phyloP scores from a whole-genome alignment of 768 basidiomycete genomes.

The Gymnopilus junonius region DNA sequence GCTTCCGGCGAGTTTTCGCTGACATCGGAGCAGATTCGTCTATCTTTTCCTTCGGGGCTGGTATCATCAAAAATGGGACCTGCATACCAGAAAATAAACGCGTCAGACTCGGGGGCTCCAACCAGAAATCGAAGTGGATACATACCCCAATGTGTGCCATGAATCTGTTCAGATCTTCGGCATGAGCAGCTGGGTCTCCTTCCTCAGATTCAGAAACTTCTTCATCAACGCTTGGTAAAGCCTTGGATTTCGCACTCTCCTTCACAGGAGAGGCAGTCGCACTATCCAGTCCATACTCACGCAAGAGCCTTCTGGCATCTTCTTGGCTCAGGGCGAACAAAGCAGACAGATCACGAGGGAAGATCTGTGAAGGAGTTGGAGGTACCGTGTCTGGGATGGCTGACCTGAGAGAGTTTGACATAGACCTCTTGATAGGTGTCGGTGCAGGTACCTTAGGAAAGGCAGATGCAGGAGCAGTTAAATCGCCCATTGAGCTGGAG shows the following conservation, averaged over 20 bases:
- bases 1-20: conserved; percentile 29
- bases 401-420: conserved; percentile 22
- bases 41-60: conserved; percentile 36
- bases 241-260: conserved; percentile 25
- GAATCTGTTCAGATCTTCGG: conserved; percentile 46
- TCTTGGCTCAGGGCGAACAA: conserved; percentile 49
- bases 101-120: too few species aligned
- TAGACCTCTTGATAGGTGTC: conserved; percentile 29
- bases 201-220: conserved; percentile 22
- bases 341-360: conserved; percentile 50
- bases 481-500: conserved; percentile 27
- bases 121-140: neutral
- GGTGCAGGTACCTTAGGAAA: conserved; percentile 33
- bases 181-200: conserved; percentile 30
- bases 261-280: conserved; percentile 30
- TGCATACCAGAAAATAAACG: conserved; percentile 16
- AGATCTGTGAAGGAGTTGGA: conserved; percentile 46
- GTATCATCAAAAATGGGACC: conserved; percentile 48
- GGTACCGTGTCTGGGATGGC: conserved; percentile 28
- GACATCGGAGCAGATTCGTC: conserved; percentile 22
- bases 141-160: conserved; percentile 53
- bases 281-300: conserved; percentile 48
- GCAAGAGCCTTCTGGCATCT: conserved; percentile 42
- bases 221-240: conserved; percentile 24
- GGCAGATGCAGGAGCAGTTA: conserved; percentile 32